Conservation (phyloP, 176 grass and related monocot genomes). For the Oryza punctata region DNA sequence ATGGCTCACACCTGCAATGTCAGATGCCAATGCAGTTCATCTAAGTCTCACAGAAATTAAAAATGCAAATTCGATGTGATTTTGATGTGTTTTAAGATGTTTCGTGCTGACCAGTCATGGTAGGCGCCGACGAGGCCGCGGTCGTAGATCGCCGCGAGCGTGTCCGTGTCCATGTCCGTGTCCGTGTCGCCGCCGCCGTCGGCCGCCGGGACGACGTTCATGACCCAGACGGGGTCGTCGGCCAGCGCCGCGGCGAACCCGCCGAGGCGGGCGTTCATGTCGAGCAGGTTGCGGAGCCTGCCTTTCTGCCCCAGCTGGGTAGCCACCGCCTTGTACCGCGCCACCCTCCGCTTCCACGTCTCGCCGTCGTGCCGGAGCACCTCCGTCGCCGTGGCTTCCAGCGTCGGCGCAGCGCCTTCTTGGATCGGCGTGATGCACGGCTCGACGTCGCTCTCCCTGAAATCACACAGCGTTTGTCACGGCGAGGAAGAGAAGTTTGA, state of each 20-base stretch:
- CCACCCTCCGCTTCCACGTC: slow-evolving; percentile 54
- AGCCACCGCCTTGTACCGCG: slow-evolving; percentile 45
- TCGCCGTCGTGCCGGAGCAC: slow-evolving; percentile 35
- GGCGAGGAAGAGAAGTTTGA: neutral
- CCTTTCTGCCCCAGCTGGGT: slow-evolving; percentile 55
- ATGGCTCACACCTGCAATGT: slow-evolving; percentile 51
- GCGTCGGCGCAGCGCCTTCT: slow-evolving; percentile 18
- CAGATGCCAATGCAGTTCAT: neutral
- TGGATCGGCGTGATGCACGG: neutral
- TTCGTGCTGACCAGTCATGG: slow-evolving; percentile 48
- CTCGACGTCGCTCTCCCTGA: neutral
- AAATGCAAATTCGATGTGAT: neutral
- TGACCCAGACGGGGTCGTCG: slow-evolving; percentile 57
- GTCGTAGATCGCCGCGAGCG: slow-evolving; percentile 54
- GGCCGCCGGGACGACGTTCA: slow-evolving; percentile 53
- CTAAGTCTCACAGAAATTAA: neutral
- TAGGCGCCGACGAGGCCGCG: slow-evolving; percentile 61
- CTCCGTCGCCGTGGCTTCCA: slow-evolving; percentile 30
- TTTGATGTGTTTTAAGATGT: neutral
- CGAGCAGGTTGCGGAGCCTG: slow-evolving; percentile 59
- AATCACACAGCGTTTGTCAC: neutral
- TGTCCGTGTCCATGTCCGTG: slow-evolving; percentile 39
- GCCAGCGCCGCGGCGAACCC: slow-evolving; percentile 53
- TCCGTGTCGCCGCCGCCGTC: slow-evolving; percentile 12
- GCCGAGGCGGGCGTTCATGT: slow-evolving; percentile 54